Evolutionary conservation across 2,329 filamentous ascomycete species (phyloP).

Genomic region (Penicillium sp.): DNA sequence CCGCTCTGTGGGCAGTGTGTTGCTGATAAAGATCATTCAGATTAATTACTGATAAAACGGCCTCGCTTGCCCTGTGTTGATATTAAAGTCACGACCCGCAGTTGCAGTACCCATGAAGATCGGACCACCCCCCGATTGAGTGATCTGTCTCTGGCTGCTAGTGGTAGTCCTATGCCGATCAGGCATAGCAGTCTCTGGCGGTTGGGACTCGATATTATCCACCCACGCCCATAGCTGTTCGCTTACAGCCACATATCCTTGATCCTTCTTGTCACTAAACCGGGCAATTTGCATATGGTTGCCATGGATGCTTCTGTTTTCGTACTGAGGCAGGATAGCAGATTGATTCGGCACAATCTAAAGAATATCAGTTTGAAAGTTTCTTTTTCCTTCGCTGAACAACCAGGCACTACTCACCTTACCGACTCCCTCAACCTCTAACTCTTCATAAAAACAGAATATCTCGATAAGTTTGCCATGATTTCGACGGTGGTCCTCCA

Average conservation of each 20-base stretch:
- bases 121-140: neutral
- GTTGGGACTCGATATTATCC: neutral
- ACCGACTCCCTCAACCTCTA: constrained; percentile 9
- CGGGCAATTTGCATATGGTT: constrained; percentile 13
- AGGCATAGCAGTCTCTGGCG: neutral
- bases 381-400: too few relatives aligned
- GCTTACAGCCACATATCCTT: constrained; percentile 9
- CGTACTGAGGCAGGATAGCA: constrained; percentile 10
- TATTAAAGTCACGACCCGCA: neutral
- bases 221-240: constrained; percentile 3
- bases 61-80: neutral
- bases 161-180: neutral
- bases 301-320: constrained; percentile 6
- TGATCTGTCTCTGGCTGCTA: neutral
- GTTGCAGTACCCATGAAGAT: neutral
- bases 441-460: constrained; percentile 17
- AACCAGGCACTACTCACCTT: neutral
- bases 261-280: constrained; percentile 5
- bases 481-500: constrained; percentile 5
- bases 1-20: too few relatives aligned
- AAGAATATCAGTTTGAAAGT: neutral
- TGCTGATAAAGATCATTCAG: too few relatives aligned
- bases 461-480: constrained; percentile 1
- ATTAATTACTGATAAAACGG: too few relatives aligned
- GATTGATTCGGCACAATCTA: constrained; percentile 14